Evolutionary conservation across 176 grass and related monocot species (phyloP).

Genomic region (Avena eriantha): DNA sequence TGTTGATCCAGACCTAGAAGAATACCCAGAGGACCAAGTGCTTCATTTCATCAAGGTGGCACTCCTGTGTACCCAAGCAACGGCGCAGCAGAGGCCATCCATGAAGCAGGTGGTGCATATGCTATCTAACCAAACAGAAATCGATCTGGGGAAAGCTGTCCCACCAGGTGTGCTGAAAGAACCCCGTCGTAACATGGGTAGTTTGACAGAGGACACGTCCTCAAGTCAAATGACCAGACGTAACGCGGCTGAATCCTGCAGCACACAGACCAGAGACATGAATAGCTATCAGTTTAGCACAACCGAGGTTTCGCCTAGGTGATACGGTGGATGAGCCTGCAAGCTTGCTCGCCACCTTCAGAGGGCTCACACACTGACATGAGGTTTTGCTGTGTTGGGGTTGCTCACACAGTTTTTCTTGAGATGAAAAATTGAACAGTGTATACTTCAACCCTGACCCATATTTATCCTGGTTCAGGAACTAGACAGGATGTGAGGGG

Average conservation of each 20-base stretch:
- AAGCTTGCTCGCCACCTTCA: not conserved
- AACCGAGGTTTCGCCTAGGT: slow-evolving; percentile 50
- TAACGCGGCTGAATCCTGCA: slow-evolving; percentile 37
- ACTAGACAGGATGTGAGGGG: slow-evolving; percentile 27
- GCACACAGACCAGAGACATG: slow-evolving; percentile 48
- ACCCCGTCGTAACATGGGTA: slow-evolving; percentile 39
- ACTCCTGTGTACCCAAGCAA: slow-evolving; percentile 64
- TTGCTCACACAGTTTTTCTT: slow-evolving; percentile 6
- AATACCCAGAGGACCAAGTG: slow-evolving; percentile 55
- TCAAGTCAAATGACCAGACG: slow-evolving; percentile 46
- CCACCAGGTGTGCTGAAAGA: slow-evolving; percentile 66
- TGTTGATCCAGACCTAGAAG: slow-evolving; percentile 56
- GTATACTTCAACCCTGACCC: slow-evolving; percentile 28
- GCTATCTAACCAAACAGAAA: slow-evolving; percentile 48
- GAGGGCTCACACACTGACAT: slow-evolving; percentile 3
- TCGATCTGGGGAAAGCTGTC: slow-evolving; percentile 48
- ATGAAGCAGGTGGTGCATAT: slow-evolving; percentile 66
- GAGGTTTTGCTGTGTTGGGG: slow-evolving; percentile 20
- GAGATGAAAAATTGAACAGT: slow-evolving; percentile 4
- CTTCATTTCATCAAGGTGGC: slow-evolving; percentile 74
- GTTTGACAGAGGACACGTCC: slow-evolving; percentile 36
- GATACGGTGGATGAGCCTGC: slow-evolving; percentile 15
- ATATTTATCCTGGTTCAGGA: slow-evolving; percentile 38
- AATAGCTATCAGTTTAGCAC: slow-evolving; percentile 56
- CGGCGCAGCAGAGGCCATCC: slow-evolving; percentile 61